Evolutionary conservation across 768 basidiomycete genomes (phyloP), one percentile per base, ranked within the genome.

Genomic region (Suillus spraguei): DNA sequence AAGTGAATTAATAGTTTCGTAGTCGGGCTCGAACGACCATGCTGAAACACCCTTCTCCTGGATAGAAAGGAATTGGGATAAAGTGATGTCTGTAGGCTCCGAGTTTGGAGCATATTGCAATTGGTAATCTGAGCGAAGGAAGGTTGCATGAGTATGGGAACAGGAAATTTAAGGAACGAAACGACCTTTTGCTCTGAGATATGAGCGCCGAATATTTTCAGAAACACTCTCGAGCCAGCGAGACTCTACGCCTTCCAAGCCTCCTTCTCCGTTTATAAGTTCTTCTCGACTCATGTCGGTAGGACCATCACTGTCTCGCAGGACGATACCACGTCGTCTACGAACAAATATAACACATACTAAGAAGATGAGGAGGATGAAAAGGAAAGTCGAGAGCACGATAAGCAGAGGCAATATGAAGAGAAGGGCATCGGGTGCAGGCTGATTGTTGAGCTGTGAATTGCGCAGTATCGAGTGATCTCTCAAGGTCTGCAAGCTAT

Each of bases 41-140:
- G 97, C 97, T 33, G 96, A 97, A 52, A 99, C 97, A 67, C 97
- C 97, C 72, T 99, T 99, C 79, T 99, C 97, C 74, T 99, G 97
- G 63, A 99, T 99, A 33, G 96, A 95, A 24, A 99, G 88, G 78
- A 99, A 99, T 72, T 99, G 97, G 10, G 97, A 97, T 60, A 99
- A 82, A 1, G 97, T 99, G 77, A 99, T 99, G 76, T 99, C 97
- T 59, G 97, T 96, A 28, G 96, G 94, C 50, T 91, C 82, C n/a
- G 97, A 99, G 73, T 97, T 95, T 38, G 97, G 96, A 5, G 92
- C 94, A 76, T 96, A 96, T 74, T 92, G 90, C 32, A 88, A 65
- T 72, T 95, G 93, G 73, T 87, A 90, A 59, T 92, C 93, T 95
- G 74, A 39, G 53, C n/a, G 59, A 38, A 39, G 24, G 6, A 38